These are phyloP conservation scores for Penicillium sp. DNA, from an alignment of 2,329 filamentous ascomycete genomes.

Conservation along the genomic window DNA sequence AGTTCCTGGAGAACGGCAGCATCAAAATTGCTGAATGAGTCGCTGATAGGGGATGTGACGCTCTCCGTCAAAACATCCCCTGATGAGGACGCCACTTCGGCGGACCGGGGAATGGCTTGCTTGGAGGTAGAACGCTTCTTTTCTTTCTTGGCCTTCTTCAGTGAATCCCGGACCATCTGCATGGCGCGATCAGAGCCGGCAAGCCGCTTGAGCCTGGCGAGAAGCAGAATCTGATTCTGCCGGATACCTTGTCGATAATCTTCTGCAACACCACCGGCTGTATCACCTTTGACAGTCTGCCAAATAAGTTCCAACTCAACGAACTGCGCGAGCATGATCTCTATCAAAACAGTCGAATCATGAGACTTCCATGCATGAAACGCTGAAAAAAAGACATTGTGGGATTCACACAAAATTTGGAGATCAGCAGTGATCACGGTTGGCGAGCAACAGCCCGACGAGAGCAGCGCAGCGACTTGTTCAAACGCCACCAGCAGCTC, in stretches of 20 bases:
- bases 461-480: constrained; percentile 50
- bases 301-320: constrained; percentile 65
- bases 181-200: constrained; percentile 61
- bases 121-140: constrained; percentile 53
- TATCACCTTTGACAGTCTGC: constrained; percentile 65
- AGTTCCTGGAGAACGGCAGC: constrained; percentile 34
- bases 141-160: constrained; percentile 58
- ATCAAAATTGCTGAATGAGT: constrained; percentile 41
- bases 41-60: constrained; percentile 40
- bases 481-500: constrained; percentile 59
- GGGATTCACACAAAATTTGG: constrained; percentile 54
- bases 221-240: constrained; percentile 62
- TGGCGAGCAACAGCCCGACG: constrained; percentile 40
- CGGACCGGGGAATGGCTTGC: constrained; percentile 58
- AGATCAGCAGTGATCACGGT: constrained; percentile 47
- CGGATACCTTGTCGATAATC: constrained; percentile 66
- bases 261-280: constrained; percentile 58
- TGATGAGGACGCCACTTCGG: constrained; percentile 37
- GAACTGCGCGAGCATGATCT: constrained; percentile 66
- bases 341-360: constrained; percentile 61
- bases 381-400: constrained; percentile 60
- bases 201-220: constrained; percentile 61
- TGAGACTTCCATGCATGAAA: constrained; percentile 66
- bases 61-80: constrained; percentile 38
- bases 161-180: constrained; percentile 58